phyloP scores from a whole-genome alignment of 2,329 filamentous ascomycete genomes.

The Daldinia sp. region DNA sequence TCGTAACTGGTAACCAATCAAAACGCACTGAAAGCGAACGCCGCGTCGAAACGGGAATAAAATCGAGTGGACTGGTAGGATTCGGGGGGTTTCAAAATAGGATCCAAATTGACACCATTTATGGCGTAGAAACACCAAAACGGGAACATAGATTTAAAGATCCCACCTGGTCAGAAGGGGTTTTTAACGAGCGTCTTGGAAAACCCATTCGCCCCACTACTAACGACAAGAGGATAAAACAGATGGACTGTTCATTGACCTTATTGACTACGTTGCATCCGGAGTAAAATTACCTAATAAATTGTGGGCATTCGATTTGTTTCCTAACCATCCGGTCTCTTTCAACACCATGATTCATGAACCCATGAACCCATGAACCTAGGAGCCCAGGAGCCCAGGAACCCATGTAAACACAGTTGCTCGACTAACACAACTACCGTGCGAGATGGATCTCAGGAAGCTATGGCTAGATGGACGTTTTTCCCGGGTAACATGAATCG shows the following conservation, averaged over 20 bases:
- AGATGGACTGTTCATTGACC: background rate
- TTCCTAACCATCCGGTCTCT: background rate
- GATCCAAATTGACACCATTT: constrained; percentile 29
- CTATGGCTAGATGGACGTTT: background rate
- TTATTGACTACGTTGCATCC: constrained; percentile 7
- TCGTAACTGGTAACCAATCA: constrained; percentile 43
- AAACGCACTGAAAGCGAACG: background rate
- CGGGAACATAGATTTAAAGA: constrained; percentile 22
- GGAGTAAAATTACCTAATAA: constrained; percentile 2
- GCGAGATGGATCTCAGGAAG: background rate
- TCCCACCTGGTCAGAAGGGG: constrained; percentile 20
- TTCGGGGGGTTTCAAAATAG: constrained; percentile 21
- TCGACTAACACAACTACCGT: background rate
- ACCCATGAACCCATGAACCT: background rate
- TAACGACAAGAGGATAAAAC: constrained; percentile 8
- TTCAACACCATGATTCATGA: background rate
- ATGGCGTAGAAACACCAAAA: constrained; percentile 11
- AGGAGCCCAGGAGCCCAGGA: background rate
- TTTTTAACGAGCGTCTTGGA: constrained; percentile 18
- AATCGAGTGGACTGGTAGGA: constrained; percentile 27
- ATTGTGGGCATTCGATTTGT: background rate
- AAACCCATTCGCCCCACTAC: constrained; percentile 20
- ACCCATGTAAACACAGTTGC: background rate
- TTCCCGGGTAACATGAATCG: background rate
- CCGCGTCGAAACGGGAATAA: constrained; percentile 26